These are phyloP conservation scores for Mortierella sp. DNA, from an alignment of 371 early-diverging fungal species.

Conservation along the genomic window DNA sequence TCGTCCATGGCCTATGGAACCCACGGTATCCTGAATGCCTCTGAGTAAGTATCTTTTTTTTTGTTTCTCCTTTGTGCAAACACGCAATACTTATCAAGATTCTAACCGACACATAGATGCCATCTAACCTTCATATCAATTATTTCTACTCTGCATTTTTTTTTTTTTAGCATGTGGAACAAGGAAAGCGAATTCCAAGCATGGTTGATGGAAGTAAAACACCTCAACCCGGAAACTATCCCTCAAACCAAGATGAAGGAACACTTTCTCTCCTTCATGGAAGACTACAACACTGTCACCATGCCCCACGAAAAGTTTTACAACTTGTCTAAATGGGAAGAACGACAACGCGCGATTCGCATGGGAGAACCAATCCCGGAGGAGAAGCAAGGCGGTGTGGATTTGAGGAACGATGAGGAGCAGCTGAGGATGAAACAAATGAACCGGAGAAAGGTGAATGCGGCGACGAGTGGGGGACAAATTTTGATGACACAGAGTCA, in stretches of 20 bases:
- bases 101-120: too few species aligned
- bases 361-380: slow-evolving; percentile 64
- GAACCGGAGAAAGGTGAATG: slow-evolving; percentile 31
- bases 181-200: slow-evolving; percentile 75
- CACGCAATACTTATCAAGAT: too few species aligned
- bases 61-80: too few species aligned
- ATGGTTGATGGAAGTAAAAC: slow-evolving; percentile 83
- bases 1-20: slow-evolving; percentile 48
- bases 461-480: slow-evolving; percentile 29
- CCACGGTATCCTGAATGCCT: slow-evolving; percentile 43
- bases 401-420: slow-evolving; percentile 65
- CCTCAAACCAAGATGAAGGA: slow-evolving; percentile 71
- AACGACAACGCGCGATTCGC: slow-evolving; percentile 67
- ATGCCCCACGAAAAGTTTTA: slow-evolving; percentile 78
- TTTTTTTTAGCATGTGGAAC: slow-evolving; percentile 61
- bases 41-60: slow-evolving; percentile 51
- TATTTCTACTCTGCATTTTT: too few species aligned
- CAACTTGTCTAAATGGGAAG: slow-evolving; percentile 71
- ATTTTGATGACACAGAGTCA: slow-evolving; percentile 67
- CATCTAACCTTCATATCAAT: not conserved
- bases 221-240: slow-evolving; percentile 70
- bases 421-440: slow-evolving; percentile 56
- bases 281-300: slow-evolving; percentile 84
- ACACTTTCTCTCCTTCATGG: slow-evolving; percentile 79
- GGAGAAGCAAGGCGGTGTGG: slow-evolving; percentile 24